Evolutionary conservation across 164 flowering plant genomes (phyloP).

Genomic region (Echeveria elegans): DNA sequence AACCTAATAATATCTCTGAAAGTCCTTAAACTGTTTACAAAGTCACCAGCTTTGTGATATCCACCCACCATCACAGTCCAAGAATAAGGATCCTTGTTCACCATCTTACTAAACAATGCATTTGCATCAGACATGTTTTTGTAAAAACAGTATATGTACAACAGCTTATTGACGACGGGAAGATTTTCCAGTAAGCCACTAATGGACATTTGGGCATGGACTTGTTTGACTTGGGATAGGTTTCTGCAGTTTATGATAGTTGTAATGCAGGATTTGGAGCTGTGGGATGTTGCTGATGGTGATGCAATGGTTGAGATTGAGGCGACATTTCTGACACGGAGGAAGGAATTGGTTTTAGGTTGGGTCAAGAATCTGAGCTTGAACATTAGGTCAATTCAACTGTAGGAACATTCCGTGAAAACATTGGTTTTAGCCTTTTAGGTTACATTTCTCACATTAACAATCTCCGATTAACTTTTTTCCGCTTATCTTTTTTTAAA

Average conservation of each 20-base stretch:
- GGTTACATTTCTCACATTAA: too few species aligned
- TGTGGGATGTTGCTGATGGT: conserved; percentile 9
- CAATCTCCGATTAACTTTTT: too few species aligned
- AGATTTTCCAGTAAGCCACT: conserved; percentile 20
- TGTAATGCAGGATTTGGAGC: conserved; percentile 19
- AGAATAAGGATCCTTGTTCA: conserved; percentile 24
- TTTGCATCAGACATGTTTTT: conserved; percentile 26
- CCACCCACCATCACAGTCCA: conserved; percentile 55
- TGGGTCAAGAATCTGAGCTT: background rate
- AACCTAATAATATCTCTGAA: conserved; percentile 34
- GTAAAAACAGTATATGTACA: conserved; percentile 25
- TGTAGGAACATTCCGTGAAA: too few species aligned
- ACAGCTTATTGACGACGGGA: conserved; percentile 35
- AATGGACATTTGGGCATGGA: conserved; percentile 27
- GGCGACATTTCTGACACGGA: background rate
- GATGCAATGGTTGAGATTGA: conserved; percentile 12
- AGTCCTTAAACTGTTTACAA: conserved; percentile 20
- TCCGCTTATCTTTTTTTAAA: too few species aligned
- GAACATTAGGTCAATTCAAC: too few species aligned
- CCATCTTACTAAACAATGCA: conserved; percentile 29
- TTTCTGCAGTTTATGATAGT: conserved; percentile 23
- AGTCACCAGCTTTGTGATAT: conserved; percentile 36
- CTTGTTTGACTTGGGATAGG: conserved; percentile 30
- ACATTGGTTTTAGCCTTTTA: too few species aligned
- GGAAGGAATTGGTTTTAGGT: conserved; percentile 8